Conservation (phyloP, 2,329 filamentous ascomycete genomes). For the Dactylellina drechsleri region DNA sequence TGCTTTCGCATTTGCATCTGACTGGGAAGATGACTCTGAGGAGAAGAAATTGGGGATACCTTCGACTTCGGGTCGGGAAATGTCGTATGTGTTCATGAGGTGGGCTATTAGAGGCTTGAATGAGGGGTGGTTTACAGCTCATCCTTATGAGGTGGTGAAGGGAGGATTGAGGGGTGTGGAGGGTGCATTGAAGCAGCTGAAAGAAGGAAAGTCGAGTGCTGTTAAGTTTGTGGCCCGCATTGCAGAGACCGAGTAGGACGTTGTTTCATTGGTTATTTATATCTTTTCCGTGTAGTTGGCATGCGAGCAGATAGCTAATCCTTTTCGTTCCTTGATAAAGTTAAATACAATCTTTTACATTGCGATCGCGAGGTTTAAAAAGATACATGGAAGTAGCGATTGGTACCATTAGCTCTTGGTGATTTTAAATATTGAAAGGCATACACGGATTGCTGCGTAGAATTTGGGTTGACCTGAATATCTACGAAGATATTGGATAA, state of each 20-base stretch:
- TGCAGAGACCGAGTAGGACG: conserved; percentile 58
- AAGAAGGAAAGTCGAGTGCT: conserved; percentile 64
- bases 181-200: conserved; percentile 62
- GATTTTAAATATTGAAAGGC: no score
- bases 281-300: no score
- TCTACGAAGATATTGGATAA: no score
- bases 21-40: conserved; percentile 33
- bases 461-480: no score
- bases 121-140: conserved; percentile 66
- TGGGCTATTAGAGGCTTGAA: conserved; percentile 58
- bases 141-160: conserved; percentile 67
- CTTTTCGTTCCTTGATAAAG: background rate
- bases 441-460: no score
- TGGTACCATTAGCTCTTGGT: no score
- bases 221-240: conserved; percentile 66
- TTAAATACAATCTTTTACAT: background rate
- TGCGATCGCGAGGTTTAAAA: no score
- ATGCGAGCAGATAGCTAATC: no score
- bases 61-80: conserved; percentile 20
- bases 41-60: conserved; percentile 35
- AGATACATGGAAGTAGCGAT: no score
- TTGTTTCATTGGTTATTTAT: no score
- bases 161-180: conserved; percentile 66
- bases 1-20: conserved; percentile 59
- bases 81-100: conserved; percentile 35